Evolutionary conservation across 345 rosid genomes (phyloP).

Genomic region (Citrus sp.): DNA sequence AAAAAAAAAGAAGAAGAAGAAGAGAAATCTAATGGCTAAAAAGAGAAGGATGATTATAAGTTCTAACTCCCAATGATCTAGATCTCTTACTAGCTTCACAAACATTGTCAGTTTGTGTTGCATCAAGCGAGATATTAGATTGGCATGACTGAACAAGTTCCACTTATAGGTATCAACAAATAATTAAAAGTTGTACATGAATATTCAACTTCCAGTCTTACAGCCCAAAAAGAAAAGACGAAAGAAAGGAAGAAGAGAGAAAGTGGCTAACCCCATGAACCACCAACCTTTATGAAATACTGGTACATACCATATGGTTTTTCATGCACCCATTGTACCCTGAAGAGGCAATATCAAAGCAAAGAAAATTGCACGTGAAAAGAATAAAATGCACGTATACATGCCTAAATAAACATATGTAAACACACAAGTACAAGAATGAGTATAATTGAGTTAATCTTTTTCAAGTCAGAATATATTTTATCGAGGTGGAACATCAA

Average conservation of each 20-base stretch:
- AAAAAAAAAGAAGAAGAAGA: too few species aligned
- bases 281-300: conserved; percentile 69
- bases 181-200: neutral
- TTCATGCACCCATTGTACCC: conserved; percentile 62
- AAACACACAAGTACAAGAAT: too few species aligned
- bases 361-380: neutral
- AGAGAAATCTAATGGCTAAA: neutral
- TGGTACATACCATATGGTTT: conserved; percentile 56
- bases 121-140: neutral
- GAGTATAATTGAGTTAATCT: neutral
- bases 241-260: neutral
- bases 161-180: neutral
- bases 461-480: neutral
- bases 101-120: neutral
- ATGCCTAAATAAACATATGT: too few species aligned
- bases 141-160: neutral
- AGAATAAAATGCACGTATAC: neutral
- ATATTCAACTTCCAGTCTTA: neutral
- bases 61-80: neutral
- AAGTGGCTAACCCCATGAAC: neutral
- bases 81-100: neutral
- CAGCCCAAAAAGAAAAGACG: neutral
- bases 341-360: conserved; percentile 27
- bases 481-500: neutral
- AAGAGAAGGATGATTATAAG: neutral